A percentile compares a stretch with the other conserved stretches of the same genome.
Conservation (phyloP, 495 filamentous ascomycete genomes). For the Oleoguttula mirabilis region DNA sequence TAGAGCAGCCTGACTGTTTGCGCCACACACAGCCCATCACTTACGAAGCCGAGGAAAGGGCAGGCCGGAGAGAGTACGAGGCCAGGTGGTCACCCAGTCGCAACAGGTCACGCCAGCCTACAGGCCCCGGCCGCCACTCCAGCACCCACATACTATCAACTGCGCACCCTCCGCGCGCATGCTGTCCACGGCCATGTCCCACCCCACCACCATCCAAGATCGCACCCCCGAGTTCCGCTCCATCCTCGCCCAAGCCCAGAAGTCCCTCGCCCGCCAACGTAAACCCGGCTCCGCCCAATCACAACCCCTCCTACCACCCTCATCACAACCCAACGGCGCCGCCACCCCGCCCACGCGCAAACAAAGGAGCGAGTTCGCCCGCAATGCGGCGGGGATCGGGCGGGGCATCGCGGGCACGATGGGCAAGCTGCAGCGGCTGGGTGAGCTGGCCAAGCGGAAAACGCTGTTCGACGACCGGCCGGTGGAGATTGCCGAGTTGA, state of each 20-base stretch:
- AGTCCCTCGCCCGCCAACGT: slow-evolving; percentile 17
- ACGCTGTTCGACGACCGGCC: slow-evolving; percentile 94
- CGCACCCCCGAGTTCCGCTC: slow-evolving; percentile 88
- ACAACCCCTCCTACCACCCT: slow-evolving; percentile 64
- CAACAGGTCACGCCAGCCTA: no score
- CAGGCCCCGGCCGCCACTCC: no score
- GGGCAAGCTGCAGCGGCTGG: slow-evolving; percentile 83
- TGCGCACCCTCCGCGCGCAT: no score
- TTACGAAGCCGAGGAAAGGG: no score
- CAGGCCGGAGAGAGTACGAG: no score
- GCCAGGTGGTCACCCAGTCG: no score
- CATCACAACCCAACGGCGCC: slow-evolving; percentile 58
- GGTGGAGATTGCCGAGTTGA: slow-evolving; percentile 92
- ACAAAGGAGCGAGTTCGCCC: slow-evolving; percentile 71
- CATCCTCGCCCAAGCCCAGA: slow-evolving; percentile 71
- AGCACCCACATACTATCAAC: no score
- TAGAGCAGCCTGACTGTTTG: no score
- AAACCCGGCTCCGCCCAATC: slow-evolving; percentile 52
- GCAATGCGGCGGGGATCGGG: slow-evolving; percentile 74
- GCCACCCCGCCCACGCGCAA: slow-evolving; percentile 25
- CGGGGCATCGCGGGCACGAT: slow-evolving; percentile 83
- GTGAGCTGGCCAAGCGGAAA: slow-evolving; percentile 88
- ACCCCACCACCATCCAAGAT: slow-evolving; percentile 73
- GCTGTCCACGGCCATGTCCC: slow-evolving; percentile 41
- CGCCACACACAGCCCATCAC: no score